Conservation (phyloP, 495 filamentous ascomycete species). For the Tetracladium marchalianum region DNA sequence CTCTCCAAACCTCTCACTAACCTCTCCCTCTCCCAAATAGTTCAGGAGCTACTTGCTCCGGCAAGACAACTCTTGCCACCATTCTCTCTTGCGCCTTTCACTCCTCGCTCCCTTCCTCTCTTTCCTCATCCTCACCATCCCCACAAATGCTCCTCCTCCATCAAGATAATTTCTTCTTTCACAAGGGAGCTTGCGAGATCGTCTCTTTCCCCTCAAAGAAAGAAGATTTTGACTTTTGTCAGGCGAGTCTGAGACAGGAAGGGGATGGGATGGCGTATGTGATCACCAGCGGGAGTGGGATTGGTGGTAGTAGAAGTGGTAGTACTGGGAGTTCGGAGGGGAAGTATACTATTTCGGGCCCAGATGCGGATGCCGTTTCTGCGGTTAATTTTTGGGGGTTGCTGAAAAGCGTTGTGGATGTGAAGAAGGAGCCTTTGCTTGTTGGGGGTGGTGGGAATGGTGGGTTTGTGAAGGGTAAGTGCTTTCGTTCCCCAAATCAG, state of each 20-base stretch:
- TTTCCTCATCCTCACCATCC: not conserved
- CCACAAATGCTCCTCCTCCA: conserved; percentile 3
- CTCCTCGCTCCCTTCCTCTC: not conserved
- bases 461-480: no score
- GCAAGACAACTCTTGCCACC: conserved; percentile 13
- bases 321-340: no score
- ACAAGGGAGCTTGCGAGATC: not conserved
- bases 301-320: no score
- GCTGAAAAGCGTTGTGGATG: not conserved
- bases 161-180: conserved; percentile 12
- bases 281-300: no score
- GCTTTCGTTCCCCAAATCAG: no score
- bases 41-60: conserved; percentile 7
- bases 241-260: not conserved
- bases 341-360: not conserved
- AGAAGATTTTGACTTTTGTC: not conserved
- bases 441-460: no score
- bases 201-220: not conserved
- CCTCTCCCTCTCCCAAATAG: no score
- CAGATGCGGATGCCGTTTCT: conserved; percentile 1
- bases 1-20: no score
- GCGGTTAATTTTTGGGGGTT: conserved; percentile 6
- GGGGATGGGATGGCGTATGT: no score
- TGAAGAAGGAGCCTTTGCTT: not conserved
- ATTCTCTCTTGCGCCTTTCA: conserved; percentile 6